Evolutionary conservation across 1,139 yeast genomes (phyloP), one percentile per base, ranked within the genome.

Genomic region (Schizosaccharomyces versatilis): DNA sequence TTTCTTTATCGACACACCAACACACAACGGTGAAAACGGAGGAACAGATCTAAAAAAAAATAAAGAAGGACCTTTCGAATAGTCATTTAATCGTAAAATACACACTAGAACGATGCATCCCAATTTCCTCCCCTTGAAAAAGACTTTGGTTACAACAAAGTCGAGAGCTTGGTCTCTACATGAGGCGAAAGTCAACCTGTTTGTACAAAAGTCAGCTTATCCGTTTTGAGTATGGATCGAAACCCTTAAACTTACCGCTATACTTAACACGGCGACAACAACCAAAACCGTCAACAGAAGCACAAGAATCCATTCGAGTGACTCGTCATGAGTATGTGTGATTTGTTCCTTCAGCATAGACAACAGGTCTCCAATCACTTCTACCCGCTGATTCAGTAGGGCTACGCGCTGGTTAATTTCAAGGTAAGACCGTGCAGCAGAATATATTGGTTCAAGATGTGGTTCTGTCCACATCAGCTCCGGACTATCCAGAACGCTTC

Each of bases 401-500:
- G 85, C 82, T 1, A 86, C 97, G 54, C 98, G 72, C 68, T 88
- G 97, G 66, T 86, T 86, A 61, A 90, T 88, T 64, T 88, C 97
- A 60, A 88, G 69, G 66, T 90, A 90, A 0, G 96, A 95, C 65
- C 97, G 77, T 1, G 94, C 84, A 0, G 97, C 96, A 66, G 86
- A 96, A 67, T 90, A 90, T 56, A 88, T 86, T 1, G 98, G 98
- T 66, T 90, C 97, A 58, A 90, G 71, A 63, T 88, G 95, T 1
- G 98, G 98, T 65, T 90, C 97, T 0, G 95, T 80, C 98, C 98
- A 90, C 95, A 90, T 86, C 57, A 90, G 76, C 66, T 90, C 97
- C 0, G 98, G 98, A 1, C 95, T 84, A 66, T 90, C 98, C 59
- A 90, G 71, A 24, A 90, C 93, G 1, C 96, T 85, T 1, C 97